These are phyloP conservation scores for Heliamphora exappendiculata DNA, from an alignment of 148 eudicot species.

Conservation along the genomic window DNA sequence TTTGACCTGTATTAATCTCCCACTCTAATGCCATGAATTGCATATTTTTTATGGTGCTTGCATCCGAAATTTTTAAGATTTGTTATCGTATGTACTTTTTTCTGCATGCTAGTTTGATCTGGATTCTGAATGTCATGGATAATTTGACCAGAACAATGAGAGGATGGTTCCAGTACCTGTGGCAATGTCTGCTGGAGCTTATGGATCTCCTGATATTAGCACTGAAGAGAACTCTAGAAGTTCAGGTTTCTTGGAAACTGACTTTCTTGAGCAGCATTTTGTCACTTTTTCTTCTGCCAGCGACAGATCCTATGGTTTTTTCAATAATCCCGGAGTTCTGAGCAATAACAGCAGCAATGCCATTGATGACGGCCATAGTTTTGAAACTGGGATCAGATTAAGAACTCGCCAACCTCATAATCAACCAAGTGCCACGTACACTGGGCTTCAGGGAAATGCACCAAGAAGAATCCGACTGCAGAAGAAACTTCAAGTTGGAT, in stretches of 20 bases:
- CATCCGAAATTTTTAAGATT: neutral
- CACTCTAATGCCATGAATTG: neutral
- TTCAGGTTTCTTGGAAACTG: neutral
- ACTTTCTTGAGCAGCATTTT: neutral
- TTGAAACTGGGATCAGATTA: slow-evolving; percentile 42
- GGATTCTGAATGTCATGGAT: neutral
- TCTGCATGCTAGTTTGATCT: neutral
- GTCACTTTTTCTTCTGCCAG: slow-evolving; percentile 18
- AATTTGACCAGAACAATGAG: slow-evolving; percentile 8
- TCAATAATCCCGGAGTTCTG: slow-evolving; percentile 9
- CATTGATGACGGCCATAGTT: slow-evolving; percentile 11
- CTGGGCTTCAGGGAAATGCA: slow-evolving; percentile 57
- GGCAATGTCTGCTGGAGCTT: neutral
- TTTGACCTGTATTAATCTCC: neutral
- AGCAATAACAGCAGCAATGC: slow-evolving; percentile 2
- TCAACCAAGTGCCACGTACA: slow-evolving; percentile 8
- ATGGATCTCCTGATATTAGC: slow-evolving; percentile 9
- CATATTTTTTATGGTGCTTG: neutral
- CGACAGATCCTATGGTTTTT: slow-evolving; percentile 21
- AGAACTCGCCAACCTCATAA: slow-evolving; percentile 27
- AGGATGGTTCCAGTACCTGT: neutral
- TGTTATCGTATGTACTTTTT: neutral
- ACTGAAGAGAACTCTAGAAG: neutral
- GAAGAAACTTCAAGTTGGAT: slow-evolving; percentile 18
- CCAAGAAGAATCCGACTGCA: slow-evolving; percentile 64